Base-by-base conservation (phyloP, 1,284 basidiomycete species). In the Melanopsichium pennsylvanicum region DNA sequence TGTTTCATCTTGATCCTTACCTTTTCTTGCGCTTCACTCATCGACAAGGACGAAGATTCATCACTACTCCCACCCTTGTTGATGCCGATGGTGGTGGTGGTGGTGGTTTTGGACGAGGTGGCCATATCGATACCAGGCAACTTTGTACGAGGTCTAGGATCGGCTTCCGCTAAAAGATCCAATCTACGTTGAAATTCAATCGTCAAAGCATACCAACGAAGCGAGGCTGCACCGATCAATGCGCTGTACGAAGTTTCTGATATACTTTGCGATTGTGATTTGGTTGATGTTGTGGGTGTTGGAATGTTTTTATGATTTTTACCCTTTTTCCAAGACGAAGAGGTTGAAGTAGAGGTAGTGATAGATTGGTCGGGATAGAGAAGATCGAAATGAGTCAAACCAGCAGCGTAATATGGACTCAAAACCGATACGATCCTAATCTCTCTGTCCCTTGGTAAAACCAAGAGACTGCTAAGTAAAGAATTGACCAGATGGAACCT, bases 321-420 rank as follows among this genome's bases (percentile, higher is more conserved):
- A n/a, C n/a, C n/a, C n/a, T n/a, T n/a, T n/a, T n/a, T n/a, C n/a
- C n/a, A n/a, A n/a, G n/a, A n/a, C n/a, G n/a, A n/a, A n/a, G n/a
- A n/a, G n/a, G n/a, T n/a, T n/a, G n/a, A n/a, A n/a, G n/a, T n/a
- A n/a, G n/a, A n/a, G n/a, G n/a, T n/a, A n/a, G n/a, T n/a, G n/a
- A n/a, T n/a, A n/a, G n/a, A n/a, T n/a, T n/a, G n/a, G n/a, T n/a
- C n/a, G 2, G 41, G 8, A 4, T 36, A 11, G 12, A 69, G 45
- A 2, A 48, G 25, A 35, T 72, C 71, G 35, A 76, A 74, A 12
- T 58, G 54, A 2, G 35, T 48, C 31, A 69, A 35, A 2, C 74
- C 77, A 1, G 76, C 74, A 25, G 72, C 70, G 33, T 78, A 76
- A 62, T 70, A 79, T 0, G 77, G 77, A 13, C 69, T 72, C 27